Percentiles rank a stretch among this genome's conserved stretches.
phyloP scores from a whole-genome alignment of 495 filamentous ascomycete genomes.

The Talaromyces adpressus region DNA sequence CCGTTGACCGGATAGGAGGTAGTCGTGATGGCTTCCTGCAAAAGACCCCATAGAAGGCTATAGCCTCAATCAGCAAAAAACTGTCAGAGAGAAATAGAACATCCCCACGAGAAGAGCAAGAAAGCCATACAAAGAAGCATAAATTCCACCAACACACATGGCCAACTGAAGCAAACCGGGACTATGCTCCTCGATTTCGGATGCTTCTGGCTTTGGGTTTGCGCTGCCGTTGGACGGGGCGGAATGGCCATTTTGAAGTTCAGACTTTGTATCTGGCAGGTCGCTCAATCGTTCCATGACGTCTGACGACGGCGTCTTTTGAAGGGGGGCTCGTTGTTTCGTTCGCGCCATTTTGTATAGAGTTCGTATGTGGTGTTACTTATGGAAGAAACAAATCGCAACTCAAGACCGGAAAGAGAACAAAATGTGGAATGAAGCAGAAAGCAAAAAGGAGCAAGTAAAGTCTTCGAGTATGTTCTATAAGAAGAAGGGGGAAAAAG shows the following conservation, averaged over 20 bases:
- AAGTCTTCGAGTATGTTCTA: background rate
- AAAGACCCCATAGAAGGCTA: conserved; percentile 89
- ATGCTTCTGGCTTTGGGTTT: conserved; percentile 20
- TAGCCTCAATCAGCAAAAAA: background rate
- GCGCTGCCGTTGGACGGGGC: conserved; percentile 27
- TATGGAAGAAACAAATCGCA: background rate
- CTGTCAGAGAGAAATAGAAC: background rate
- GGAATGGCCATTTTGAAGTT: conserved; percentile 22
- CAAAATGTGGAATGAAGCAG: background rate
- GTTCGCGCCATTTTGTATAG: conserved; percentile 54
- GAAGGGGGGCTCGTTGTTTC: conserved; percentile 61
- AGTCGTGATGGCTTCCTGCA: conserved; percentile 96
- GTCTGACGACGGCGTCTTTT: conserved; percentile 59
- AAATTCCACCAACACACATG: conserved; percentile 88
- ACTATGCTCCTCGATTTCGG: conserved; percentile 28
- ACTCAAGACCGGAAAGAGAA: background rate
- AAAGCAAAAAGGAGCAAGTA: background rate
- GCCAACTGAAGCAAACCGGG: conserved; percentile 63
- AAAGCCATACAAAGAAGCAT: conserved; percentile 78
- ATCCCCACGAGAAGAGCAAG: background rate
- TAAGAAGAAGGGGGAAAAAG: background rate
- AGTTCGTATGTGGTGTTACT: background rate
- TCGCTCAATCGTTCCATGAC: conserved; percentile 39
- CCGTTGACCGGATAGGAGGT: conserved; percentile 59
- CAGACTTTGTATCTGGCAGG: conserved; percentile 16